Base-by-base conservation (phyloP, 78 protist genomes). In the Dictyostelium purpureum region DNA sequence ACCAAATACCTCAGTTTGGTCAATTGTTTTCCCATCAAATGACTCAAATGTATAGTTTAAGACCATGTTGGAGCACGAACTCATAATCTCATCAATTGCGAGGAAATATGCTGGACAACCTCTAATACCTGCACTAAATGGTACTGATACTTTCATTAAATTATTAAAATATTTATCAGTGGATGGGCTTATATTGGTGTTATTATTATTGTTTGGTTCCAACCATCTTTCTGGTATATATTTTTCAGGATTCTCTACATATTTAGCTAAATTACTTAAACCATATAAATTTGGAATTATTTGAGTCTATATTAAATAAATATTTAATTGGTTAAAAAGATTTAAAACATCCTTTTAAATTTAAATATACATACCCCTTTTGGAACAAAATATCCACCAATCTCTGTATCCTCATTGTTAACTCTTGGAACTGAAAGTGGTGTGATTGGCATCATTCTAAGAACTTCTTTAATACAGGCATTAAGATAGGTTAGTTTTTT, bases 1-100 rank as follows among this genome's bases (percentile, higher is more conserved):
- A 38, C 79, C 80, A 71, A 82, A 71, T 37, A 82, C 70, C 26
- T 82, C 90, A 19, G 90, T 70, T 21, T 82, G 80, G 7, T 82
- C 90, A n/a, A 73, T 38, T 31, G 40, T 73, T 51, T 69, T 65
- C 0, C 63, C 63, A 67, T 69, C 69, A 9, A 51, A 12, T 14
- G 89, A 40, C 6, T 1, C 24, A 2, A 81, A 7, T 4, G 49
- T 6, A 40, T 70, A 83, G 19, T 83, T 83, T 49, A 83, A 47
- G 12, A 83, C 51, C 19, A 83, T 83, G 24, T 83, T 83, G 4
- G 90, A 12, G 11, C 70, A 83, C 11, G 80, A 70, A 56, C 40
- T 70, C 19, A 69, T 69, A 10, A 83, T 71, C 11, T 45, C 42
- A 9, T 61, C 73, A 19, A 19, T 2, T 2, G 87, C 87, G 26